phyloP scores from a whole-genome alignment of 106 monocot species.

The Acorus gramineus region DNA sequence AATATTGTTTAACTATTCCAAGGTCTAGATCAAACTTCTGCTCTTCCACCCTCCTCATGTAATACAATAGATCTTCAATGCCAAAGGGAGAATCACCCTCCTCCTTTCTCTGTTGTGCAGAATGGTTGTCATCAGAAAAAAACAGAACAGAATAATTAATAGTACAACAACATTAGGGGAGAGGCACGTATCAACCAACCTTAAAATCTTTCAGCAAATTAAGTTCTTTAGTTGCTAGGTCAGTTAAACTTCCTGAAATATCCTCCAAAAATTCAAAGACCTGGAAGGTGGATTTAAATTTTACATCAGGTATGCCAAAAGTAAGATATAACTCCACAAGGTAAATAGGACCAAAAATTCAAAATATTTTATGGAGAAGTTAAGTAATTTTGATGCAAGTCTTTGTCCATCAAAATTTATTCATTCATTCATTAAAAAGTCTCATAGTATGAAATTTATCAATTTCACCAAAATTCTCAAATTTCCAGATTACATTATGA shows the following conservation, averaged over 20 bases:
- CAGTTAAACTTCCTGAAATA: slow-evolving; percentile 47
- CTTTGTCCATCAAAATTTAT: too few species aligned
- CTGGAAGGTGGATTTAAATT: slow-evolving; percentile 22
- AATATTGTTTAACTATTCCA: slow-evolving; percentile 62
- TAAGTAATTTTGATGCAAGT: too few species aligned
- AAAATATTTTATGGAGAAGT: too few species aligned
- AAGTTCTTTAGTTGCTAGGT: slow-evolving; percentile 67
- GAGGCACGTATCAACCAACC: slow-evolving; percentile 21
- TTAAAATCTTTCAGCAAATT: slow-evolving; percentile 75
- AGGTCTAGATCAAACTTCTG: slow-evolving; percentile 46
- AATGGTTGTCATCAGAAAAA: not conserved
- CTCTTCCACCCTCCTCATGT: slow-evolving; percentile 87
- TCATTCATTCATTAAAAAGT: too few species aligned
- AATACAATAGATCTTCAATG: slow-evolving; percentile 78
- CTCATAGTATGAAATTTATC: too few species aligned
- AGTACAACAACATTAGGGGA: not conserved
- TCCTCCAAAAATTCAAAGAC: slow-evolving; percentile 91
- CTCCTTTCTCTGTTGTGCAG: slow-evolving; percentile 49
- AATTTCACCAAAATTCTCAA: too few species aligned
- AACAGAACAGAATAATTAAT: not conserved
- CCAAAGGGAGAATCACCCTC: slow-evolving; percentile 75
- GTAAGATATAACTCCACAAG: not conserved
- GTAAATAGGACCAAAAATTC: too few species aligned
- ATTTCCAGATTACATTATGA: too few species aligned
- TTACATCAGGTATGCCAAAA: not conserved